phyloP scores from a whole-genome alignment of 176 grass and related monocot species.

The Urochloa ruziziensis region DNA sequence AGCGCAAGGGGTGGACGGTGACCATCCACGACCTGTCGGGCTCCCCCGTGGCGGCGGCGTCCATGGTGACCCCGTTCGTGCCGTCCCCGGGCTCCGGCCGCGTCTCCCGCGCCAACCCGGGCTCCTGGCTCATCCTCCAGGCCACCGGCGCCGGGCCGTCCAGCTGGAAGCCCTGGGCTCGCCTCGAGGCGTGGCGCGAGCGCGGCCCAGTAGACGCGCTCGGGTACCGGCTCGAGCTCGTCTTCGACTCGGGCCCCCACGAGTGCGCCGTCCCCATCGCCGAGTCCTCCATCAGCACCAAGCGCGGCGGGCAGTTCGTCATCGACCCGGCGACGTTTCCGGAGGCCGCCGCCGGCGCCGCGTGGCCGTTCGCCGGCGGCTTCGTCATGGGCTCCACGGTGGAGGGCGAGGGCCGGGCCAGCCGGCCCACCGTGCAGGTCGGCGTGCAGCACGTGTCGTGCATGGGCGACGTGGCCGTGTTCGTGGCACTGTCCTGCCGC shows the following conservation, averaged over 20 bases:
- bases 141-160: conserved; percentile 50
- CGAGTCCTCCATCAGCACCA: conserved; percentile 67
- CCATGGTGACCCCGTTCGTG: conserved; percentile 94
- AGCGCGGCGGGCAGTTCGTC: conserved; percentile 77
- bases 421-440: conserved; percentile 78
- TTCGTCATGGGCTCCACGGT: conserved; percentile 93
- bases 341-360: conserved; percentile 12
- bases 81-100: conserved; percentile 86
- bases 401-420: conserved; percentile 70
- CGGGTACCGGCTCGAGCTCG: conserved; percentile 82
- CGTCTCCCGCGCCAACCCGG: conserved; percentile 89
- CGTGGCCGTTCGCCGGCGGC: conserved; percentile 60
- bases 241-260: conserved; percentile 55
- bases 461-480: conserved; percentile 83
- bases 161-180: conserved; percentile 96
- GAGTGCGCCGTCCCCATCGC: conserved; percentile 56
- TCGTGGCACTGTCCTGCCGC: conserved; percentile 82
- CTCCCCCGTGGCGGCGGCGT: conserved; percentile 83
- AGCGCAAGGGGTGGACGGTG: conserved; percentile 96
- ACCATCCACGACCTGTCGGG: conserved; percentile 97
- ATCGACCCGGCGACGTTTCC: conserved; percentile 55
- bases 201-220: conserved; percentile 75
- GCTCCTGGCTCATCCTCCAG: conserved; percentile 87
- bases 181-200: conserved; percentile 95
- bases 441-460: conserved; percentile 82